phyloP scores from a whole-genome alignment of 139 green algal species.

The Chlamydomonas sphaeroides region DNA sequence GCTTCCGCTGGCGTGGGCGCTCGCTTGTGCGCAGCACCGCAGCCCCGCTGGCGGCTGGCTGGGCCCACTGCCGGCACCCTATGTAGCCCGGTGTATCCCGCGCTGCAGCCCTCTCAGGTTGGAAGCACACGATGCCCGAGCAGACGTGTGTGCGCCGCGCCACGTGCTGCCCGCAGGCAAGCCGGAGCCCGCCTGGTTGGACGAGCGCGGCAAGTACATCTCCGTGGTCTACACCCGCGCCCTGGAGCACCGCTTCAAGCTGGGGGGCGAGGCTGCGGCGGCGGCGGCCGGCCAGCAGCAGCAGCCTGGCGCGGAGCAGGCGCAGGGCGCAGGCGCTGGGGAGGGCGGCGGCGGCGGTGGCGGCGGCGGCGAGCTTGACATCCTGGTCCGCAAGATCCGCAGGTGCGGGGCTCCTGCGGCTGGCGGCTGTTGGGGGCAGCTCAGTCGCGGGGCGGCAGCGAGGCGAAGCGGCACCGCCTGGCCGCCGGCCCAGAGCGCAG shows the following conservation, averaged over 20 bases:
- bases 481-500: background rate
- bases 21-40: too few species aligned
- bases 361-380: background rate
- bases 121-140: too few species aligned
- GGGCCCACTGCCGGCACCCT: too few species aligned
- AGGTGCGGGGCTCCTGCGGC: background rate
- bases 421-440: too few species aligned
- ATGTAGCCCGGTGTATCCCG: too few species aligned
- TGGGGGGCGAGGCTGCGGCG: too few species aligned
- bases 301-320: background rate
- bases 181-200: slow-evolving; percentile 65
- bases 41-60: too few species aligned
- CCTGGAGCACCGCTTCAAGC: slow-evolving; percentile 51
- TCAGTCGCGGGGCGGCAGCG: too few species aligned
- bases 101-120: too few species aligned
- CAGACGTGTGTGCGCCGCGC: too few species aligned
- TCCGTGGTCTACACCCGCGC: slow-evolving; percentile 43
- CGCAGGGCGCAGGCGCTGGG: background rate
- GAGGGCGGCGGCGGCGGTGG: background rate
- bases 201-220: slow-evolving; percentile 52
- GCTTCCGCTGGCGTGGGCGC: too few species aligned
- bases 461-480: too few species aligned
- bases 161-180: slow-evolving; percentile 25
- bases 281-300: slow-evolving; percentile 10
- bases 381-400: slow-evolving; percentile 38